These are phyloP conservation scores for Helminthosporium solani DNA, from an alignment of 2,329 filamentous ascomycete genomes.

Conservation along the genomic window DNA sequence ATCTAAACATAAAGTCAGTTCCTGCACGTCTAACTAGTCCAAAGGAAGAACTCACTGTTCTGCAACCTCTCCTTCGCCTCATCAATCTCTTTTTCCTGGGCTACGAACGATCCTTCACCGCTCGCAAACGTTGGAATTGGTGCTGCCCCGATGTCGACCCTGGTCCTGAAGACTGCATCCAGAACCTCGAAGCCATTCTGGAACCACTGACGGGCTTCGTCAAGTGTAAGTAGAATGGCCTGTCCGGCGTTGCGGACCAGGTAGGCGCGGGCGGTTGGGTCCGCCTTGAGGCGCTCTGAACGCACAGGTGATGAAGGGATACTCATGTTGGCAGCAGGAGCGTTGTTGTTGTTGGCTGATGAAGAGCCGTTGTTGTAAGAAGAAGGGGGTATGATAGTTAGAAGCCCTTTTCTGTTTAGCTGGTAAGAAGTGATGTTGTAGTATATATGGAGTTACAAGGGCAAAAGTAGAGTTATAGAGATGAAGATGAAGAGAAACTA, in stretches of 20 bases:
- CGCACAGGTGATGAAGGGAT: conserved; percentile 1
- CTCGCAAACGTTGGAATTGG: neutral
- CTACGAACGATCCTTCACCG: conserved; percentile 2
- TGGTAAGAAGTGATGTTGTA: too few relatives aligned
- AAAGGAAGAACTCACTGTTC: neutral
- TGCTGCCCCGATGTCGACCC: conserved; percentile 2
- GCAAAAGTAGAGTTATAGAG: too few relatives aligned
- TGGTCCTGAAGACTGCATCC: neutral
- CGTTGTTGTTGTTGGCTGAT: too few relatives aligned
- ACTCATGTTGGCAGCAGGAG: too few relatives aligned
- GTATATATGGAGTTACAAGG: too few relatives aligned
- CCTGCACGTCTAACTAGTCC: neutral
- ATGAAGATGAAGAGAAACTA: too few relatives aligned
- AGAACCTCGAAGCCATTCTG: conserved; percentile 2
- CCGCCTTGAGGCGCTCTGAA: neutral
- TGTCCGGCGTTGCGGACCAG: conserved; percentile 3
- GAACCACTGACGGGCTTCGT: conserved; percentile 6
- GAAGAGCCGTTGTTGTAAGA: too few relatives aligned
- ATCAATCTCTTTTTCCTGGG: conserved; percentile 3
- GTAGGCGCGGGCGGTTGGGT: conserved; percentile 3
- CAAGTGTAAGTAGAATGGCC: conserved; percentile 4
- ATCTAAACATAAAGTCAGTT: neutral
- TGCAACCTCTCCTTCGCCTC: neutral
- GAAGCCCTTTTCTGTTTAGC: too few relatives aligned
- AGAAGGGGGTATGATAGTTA: too few relatives aligned